phyloP scores from a whole-genome alignment of 2,329 filamentous ascomycete species.

The Colletotrichum euphorbiae region DNA sequence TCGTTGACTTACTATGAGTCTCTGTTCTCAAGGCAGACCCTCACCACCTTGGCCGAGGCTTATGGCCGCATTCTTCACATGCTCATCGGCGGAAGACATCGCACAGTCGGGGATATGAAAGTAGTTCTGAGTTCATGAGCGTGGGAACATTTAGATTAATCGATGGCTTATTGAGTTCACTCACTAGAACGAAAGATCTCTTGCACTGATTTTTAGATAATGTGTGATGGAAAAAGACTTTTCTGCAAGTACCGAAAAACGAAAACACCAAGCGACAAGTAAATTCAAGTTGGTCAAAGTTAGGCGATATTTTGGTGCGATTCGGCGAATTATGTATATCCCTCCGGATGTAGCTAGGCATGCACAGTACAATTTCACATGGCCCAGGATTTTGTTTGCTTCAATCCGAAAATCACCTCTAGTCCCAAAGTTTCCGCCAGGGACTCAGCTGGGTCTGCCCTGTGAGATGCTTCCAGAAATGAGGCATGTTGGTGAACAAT shows the following conservation, averaged over 20 bases:
- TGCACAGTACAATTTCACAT: no score
- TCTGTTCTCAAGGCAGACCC: not conserved
- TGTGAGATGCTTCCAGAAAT: not conserved
- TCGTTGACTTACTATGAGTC: slow-evolving; percentile 25
- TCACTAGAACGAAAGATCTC: not conserved
- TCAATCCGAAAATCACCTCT: not conserved
- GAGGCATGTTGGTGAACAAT: no score
- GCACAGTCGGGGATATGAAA: slow-evolving; percentile 21
- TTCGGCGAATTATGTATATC: no score
- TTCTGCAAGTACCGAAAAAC: no score
- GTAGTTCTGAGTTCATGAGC: not conserved
- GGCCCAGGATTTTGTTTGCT: no score
- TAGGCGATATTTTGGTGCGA: no score
- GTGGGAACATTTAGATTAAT: not conserved
- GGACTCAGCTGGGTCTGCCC: not conserved
- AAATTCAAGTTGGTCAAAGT: no score
- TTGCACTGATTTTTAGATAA: no score
- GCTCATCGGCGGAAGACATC: not conserved
- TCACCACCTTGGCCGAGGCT: not conserved
- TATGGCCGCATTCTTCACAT: slow-evolving; percentile 11
- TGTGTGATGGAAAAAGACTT: no score
- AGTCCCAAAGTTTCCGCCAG: not conserved
- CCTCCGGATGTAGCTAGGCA: no score
- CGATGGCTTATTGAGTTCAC: accelerated
- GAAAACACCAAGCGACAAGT: no score